Conservation (phyloP, 1,139 yeast genomes). For the Pichia sp. region DNA sequence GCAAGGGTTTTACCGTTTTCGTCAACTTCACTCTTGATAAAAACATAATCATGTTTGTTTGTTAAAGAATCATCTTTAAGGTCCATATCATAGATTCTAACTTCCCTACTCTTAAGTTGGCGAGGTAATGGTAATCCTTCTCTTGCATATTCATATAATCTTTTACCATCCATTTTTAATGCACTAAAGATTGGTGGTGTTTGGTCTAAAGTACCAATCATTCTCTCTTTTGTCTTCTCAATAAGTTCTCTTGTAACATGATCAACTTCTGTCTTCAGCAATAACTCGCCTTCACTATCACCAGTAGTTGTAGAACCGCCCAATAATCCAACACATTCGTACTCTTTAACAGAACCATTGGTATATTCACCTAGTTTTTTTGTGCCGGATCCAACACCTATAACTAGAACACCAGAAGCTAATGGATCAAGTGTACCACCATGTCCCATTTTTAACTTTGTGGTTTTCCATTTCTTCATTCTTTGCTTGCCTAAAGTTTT, state of each 20-base stretch:
- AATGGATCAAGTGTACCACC: conserved; percentile 97
- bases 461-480: conserved; percentile 26
- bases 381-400: conserved; percentile 90
- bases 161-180: conserved; percentile 88
- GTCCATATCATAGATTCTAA: conserved; percentile 50
- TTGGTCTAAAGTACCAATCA: conserved; percentile 74
- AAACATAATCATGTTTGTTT: conserved; percentile 50
- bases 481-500: conserved; percentile 31
- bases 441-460: conserved; percentile 86
- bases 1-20: conserved; percentile 42
- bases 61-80: conserved; percentile 50
- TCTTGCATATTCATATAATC: conserved; percentile 90
- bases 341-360: conserved; percentile 67
- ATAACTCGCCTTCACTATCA: conserved; percentile 81
- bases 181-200: conserved; percentile 97
- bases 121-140: conserved; percentile 80
- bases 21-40: conserved; percentile 45
- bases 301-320: conserved; percentile 94
- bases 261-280: conserved; percentile 49
- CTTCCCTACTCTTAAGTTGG: conserved; percentile 70
- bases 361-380: conserved; percentile 67
- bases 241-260: conserved; percentile 57
- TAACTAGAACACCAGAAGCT: conserved; percentile 87
- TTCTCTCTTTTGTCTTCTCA: conserved; percentile 47
- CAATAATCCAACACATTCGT: conserved; percentile 76